Base-by-base conservation (phyloP, 1,284 basidiomycete species). In the Moesziomyces sp. region DNA sequence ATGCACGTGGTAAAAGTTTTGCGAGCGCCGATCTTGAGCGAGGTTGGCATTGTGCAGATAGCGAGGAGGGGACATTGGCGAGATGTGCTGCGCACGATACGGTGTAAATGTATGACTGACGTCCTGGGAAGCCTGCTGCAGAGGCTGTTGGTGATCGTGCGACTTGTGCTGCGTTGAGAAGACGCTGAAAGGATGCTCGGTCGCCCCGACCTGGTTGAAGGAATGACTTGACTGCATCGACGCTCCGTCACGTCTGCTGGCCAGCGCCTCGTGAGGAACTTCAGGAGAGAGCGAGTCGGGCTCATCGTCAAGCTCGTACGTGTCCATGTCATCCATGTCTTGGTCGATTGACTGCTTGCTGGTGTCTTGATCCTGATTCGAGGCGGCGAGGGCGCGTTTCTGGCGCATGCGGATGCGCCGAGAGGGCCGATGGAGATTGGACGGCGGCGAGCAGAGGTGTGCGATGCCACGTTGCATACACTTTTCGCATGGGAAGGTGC, bases 401-500 rank as follows among this genome's bases (percentile, higher is more conserved):
- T 61, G 67, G 19, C 62, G 58, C 68, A 71, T 61, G 3, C 68
- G 57, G 5, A 71, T 62, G 13, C 68, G 62, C n/a, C 68, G 53
- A 1, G 68, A 71, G 1, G 68, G 68, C 2, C 68, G 62, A 43
- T 71, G 68, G 6, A 55, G 26, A 35, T 71, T 71, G 19, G 58
- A 51, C 5, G 68, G 68, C 3, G 68, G 68, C 19, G 50, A 58
- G 43, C 68, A 71, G 19, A 71, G 62, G 49, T 71, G 68, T 2
- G 68, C 53, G 24, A 71, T 71, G 40, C 68, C 68, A 26, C 68
- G 60, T 47, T 71, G 68, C 45, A 61, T 43, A 38, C 68, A 71
- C 52, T 71, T 71, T 38, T 71, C 68, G 46, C 68, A 71, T 26
- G 68, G 68, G 19, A 61, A 65, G 28, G 62, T 71, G 13, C 68